Evolutionary conservation across 1,284 basidiomycete species (phyloP).

Genomic region (Naganishia liquefaciens): DNA sequence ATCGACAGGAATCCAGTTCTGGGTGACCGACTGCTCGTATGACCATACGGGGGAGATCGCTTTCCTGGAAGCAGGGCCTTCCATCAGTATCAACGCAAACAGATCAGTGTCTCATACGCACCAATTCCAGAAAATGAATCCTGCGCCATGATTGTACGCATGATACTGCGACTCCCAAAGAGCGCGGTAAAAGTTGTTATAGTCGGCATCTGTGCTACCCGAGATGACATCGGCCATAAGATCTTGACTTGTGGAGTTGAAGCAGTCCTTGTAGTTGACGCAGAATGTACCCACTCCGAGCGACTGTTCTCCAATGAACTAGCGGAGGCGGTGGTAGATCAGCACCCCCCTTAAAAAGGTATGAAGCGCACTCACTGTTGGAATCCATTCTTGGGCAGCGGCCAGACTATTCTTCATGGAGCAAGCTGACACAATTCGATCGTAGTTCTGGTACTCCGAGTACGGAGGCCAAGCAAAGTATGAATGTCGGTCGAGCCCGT

Average conservation of each 20-base stretch:
- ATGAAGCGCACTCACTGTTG: conserved; percentile 35
- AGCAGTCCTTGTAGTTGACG: conserved; percentile 43
- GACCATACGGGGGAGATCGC: conserved; percentile 42
- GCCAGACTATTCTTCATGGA: conserved; percentile 34
- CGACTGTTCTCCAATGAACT: conserved; percentile 42
- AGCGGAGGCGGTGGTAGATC: neutral
- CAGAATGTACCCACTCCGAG: conserved; percentile 43
- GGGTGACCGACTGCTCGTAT: conserved; percentile 41
- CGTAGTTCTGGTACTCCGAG: conserved; percentile 37
- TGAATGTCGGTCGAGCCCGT: conserved; percentile 47
- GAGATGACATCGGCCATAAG: conserved; percentile 39
- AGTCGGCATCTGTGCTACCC: conserved; percentile 32
- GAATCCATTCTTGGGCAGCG: conserved; percentile 38
- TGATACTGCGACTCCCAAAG: conserved; percentile 46
- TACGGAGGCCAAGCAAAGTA: conserved; percentile 45
- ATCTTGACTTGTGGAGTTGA: conserved; percentile 33
- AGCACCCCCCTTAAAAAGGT: neutral
- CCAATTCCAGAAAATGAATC: conserved; percentile 39
- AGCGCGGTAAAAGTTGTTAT: conserved; percentile 39
- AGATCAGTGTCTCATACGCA: neutral
- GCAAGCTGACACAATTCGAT: conserved; percentile 45
- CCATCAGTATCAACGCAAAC: neutral
- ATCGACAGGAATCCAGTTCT: conserved; percentile 45
- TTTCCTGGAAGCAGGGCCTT: conserved; percentile 3
- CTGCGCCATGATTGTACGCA: conserved; percentile 45